phyloP scores from a whole-genome alignment of 78 protist species.

The Emiliania huxleyi region DNA sequence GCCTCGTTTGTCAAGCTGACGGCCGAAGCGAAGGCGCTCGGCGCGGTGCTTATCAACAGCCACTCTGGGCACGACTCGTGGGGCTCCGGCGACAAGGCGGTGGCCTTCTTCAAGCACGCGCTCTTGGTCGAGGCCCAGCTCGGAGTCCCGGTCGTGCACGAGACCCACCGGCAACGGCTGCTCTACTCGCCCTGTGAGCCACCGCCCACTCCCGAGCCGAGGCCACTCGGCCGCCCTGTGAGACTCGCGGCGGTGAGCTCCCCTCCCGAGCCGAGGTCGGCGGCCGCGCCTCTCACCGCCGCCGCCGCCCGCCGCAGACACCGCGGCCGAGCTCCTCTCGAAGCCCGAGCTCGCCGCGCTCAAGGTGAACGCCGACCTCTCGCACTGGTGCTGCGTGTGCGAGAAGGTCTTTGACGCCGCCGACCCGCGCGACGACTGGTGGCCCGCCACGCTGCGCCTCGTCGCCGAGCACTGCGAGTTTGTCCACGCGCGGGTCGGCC shows the following conservation, averaged over 20 bases:
- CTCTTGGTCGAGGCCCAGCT: not conserved
- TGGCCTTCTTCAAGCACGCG: not conserved
- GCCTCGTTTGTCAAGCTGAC: not conserved
- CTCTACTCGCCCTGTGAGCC: not conserved
- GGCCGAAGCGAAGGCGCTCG: not conserved
- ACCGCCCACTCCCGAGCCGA: too few species aligned
- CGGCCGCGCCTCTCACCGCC: too few species aligned
- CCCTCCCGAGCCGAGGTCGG: too few species aligned
- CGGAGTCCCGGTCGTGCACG: not conserved
- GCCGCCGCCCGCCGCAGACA: not conserved
- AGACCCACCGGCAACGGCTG: constrained; percentile 28
- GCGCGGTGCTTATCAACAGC: not conserved
- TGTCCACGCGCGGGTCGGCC: not conserved
- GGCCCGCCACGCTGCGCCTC: not conserved
- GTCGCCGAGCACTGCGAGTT: not conserved
- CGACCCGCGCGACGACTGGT: not conserved
- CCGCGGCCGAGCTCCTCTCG: not conserved
- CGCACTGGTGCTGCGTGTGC: not conserved
- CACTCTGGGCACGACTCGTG: not conserved
- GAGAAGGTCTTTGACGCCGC: constrained; percentile 9
- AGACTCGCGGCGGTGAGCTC: too few species aligned
- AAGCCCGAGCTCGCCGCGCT: not conserved
- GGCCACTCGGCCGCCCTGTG: too few species aligned
- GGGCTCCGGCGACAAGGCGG: not conserved
- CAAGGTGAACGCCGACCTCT: constrained; percentile 15